These are phyloP conservation scores for Daldinia concentrica DNA, from an alignment of 495 filamentous ascomycete genomes.

Conservation along the genomic window DNA sequence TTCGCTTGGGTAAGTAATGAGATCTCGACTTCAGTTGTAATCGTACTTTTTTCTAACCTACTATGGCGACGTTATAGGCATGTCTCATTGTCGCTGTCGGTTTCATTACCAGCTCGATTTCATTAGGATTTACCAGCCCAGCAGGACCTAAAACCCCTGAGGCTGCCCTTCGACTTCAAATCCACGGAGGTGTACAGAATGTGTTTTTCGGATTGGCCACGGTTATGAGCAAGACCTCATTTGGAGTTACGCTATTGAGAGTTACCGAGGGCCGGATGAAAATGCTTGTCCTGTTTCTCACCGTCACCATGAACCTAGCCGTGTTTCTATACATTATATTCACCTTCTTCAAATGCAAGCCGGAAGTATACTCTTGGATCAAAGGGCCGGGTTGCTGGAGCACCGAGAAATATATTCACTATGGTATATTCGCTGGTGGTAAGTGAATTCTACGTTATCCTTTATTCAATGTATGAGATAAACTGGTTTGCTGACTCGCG, in stretches of 20 bases:
- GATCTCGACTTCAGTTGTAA: background rate
- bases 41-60: conserved; percentile 14
- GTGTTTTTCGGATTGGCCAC: conserved; percentile 37
- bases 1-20: conserved; percentile 48
- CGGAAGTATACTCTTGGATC: conserved; percentile 49
- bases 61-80: background rate
- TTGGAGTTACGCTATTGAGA: conserved; percentile 49
- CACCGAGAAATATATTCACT: conserved; percentile 35
- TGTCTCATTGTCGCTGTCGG: conserved; percentile 32
- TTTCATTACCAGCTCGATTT: conserved; percentile 34
- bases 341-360: conserved; percentile 51
- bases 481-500: conserved; percentile 1
- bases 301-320: conserved; percentile 49
- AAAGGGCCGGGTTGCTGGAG: conserved; percentile 50
- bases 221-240: conserved; percentile 49
- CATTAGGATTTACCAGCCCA: conserved; percentile 35
- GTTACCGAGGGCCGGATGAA: conserved; percentile 48
- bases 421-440: conserved; percentile 48
- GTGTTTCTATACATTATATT: conserved; percentile 53
- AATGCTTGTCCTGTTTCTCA: conserved; percentile 44
- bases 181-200: conserved; percentile 41
- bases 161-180: conserved; percentile 26
- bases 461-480: background rate
- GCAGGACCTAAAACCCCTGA: conserved; percentile 13
- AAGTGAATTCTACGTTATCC: conserved; percentile 1